Evolutionary conservation across 2,329 filamentous ascomycete genomes (phyloP).

Genomic region (Fonsecaea monophora): DNA sequence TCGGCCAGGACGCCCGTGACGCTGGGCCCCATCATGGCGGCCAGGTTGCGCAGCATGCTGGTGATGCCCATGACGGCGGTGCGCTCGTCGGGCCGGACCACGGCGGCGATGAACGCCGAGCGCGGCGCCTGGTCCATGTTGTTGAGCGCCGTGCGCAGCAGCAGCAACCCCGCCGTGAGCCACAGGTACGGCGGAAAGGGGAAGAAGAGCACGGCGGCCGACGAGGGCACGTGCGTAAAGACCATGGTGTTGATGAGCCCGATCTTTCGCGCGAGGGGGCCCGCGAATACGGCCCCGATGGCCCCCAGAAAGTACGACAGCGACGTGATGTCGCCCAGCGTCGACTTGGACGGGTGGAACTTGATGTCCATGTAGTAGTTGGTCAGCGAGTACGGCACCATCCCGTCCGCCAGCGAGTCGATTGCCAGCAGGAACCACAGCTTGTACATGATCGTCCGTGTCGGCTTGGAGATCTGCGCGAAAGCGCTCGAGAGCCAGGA

Average conservation of each 20-base stretch:
- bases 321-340: slow-evolving; percentile 66
- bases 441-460: slow-evolving; percentile 66
- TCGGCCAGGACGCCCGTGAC: slow-evolving; percentile 64
- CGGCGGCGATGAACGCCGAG: slow-evolving; percentile 70
- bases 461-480: slow-evolving; percentile 64
- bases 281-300: slow-evolving; percentile 63
- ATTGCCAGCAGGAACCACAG: slow-evolving; percentile 70
- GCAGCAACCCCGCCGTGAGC: slow-evolving; percentile 62
- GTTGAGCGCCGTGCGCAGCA: slow-evolving; percentile 68
- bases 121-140: slow-evolving; percentile 74
- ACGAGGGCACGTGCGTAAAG: slow-evolving; percentile 68
- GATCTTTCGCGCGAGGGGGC: slow-evolving; percentile 63
- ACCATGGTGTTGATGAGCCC: slow-evolving; percentile 71
- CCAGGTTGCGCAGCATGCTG: slow-evolving; percentile 65
- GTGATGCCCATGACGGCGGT: slow-evolving; percentile 76
- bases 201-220: slow-evolving; percentile 66
- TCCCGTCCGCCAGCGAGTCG: slow-evolving; percentile 70
- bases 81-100: slow-evolving; percentile 68
- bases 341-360: slow-evolving; percentile 63
- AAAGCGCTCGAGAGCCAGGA: slow-evolving; percentile 43
- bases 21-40: slow-evolving; percentile 61
- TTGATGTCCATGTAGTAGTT: slow-evolving; percentile 66
- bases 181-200: slow-evolving; percentile 61
- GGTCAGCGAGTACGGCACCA: slow-evolving; percentile 65
- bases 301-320: slow-evolving; percentile 62